These are phyloP conservation scores for Conidiobolus incongruus DNA, from an alignment of 371 early-diverging fungal genomes.

Conservation along the genomic window DNA sequence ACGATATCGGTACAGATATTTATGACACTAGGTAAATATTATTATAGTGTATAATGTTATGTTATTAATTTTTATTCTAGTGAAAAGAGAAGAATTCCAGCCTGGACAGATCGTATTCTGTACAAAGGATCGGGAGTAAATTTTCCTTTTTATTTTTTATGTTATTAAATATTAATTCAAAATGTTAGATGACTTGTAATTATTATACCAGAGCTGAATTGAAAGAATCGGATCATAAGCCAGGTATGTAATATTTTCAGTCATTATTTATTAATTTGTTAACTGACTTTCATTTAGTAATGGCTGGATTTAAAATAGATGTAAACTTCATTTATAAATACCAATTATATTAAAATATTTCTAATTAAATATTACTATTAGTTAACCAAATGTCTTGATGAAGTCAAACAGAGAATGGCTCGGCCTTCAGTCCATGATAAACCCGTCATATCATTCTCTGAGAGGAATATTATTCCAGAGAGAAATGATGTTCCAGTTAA, in stretches of 20 bases:
- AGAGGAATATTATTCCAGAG: too few species aligned
- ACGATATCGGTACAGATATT: conserved; percentile 47
- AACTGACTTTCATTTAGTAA: not conserved
- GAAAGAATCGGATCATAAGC: conserved; percentile 1
- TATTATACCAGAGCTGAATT: not conserved
- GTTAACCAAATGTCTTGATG: too few species aligned
- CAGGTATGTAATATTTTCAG: not conserved
- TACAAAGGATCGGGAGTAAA: not conserved
- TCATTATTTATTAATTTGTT: too few species aligned
- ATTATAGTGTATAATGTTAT: not conserved
- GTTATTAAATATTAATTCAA: too few species aligned
- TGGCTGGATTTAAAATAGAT: conserved; percentile 1
- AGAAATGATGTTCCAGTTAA: too few species aligned
- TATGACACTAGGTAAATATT: conserved; percentile 56
- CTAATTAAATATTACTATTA: too few species aligned
- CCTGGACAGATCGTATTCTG: conserved; percentile 13
- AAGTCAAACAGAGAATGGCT: too few species aligned
- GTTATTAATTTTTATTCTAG: conserved; percentile 10
- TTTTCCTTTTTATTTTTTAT: not conserved
- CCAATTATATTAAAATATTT: too few species aligned
- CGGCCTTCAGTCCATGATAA: too few species aligned
- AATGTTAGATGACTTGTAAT: not conserved
- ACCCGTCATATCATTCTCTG: too few species aligned
- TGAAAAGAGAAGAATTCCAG: conserved; percentile 63
- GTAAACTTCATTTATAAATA: too few species aligned